Conservation (phyloP, 2,329 filamentous ascomycete genomes). For the Talaromyces sp. region DNA sequence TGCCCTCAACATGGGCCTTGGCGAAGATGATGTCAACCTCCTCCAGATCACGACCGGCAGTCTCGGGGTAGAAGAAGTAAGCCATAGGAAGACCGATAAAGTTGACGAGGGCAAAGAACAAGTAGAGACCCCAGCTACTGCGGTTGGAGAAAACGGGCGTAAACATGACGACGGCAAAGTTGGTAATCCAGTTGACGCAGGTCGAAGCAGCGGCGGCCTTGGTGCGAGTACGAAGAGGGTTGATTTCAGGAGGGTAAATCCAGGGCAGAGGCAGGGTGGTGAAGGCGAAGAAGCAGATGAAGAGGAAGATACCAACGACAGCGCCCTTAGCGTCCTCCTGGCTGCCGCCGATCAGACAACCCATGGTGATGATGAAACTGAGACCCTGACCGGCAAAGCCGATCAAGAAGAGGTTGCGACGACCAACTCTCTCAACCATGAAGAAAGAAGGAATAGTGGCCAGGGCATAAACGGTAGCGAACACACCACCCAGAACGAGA, state of each 20-base stretch:
- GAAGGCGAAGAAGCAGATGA: constrained; percentile 60
- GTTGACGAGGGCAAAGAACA: constrained; percentile 25
- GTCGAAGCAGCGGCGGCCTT: constrained; percentile 48
- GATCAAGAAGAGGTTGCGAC: constrained; percentile 22
- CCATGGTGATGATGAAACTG: constrained; percentile 18
- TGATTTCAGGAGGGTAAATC: constrained; percentile 43
- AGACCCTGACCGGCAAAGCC: constrained; percentile 22
- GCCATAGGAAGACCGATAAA: constrained; percentile 19
- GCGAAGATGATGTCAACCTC: constrained; percentile 26
- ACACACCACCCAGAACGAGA: constrained; percentile 47
- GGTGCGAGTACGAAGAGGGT: constrained; percentile 47
- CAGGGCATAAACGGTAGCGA: constrained; percentile 43
- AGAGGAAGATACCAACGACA: constrained; percentile 50
- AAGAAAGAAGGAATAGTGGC: constrained; percentile 43
- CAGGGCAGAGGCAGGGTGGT: constrained; percentile 58
- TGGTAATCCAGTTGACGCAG: constrained; percentile 46
- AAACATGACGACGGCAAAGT: constrained; percentile 36
- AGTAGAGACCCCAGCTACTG: constrained; percentile 26
- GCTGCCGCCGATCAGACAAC: constrained; percentile 16
- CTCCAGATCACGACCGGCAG: constrained; percentile 22
- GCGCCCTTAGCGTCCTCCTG: constrained; percentile 16
- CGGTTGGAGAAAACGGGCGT: constrained; percentile 24
- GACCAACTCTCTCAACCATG: constrained; percentile 41
- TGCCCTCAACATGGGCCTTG: constrained; percentile 13
- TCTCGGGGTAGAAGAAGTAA: constrained; percentile 29